Conservation (phyloP, 1,284 basidiomycete species). For the Volvariella volvacea region DNA sequence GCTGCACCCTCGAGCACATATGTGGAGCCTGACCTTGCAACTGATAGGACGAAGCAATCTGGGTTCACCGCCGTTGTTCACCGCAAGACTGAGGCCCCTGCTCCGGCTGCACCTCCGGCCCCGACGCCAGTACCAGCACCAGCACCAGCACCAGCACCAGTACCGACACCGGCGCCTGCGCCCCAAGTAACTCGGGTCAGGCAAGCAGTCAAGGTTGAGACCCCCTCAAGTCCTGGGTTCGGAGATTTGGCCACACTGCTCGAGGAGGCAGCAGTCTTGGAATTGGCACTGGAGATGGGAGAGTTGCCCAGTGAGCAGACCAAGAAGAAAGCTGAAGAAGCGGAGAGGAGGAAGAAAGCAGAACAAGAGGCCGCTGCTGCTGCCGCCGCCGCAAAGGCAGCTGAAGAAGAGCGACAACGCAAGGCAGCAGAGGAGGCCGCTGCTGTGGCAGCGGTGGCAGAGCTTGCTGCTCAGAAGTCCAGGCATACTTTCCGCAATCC, state of each 20-base stretch:
- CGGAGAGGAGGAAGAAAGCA: background rate
- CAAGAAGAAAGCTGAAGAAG: constrained; percentile 10
- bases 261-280: constrained; percentile 44
- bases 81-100: constrained; percentile 33
- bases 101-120: constrained; percentile 11
- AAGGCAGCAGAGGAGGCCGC: constrained; percentile 8
- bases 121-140: constrained; percentile 10
- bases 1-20: constrained; percentile 10
- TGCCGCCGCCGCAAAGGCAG: constrained; percentile 4
- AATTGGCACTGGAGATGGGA: constrained; percentile 37
- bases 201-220: constrained; percentile 16
- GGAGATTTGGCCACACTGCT: constrained; percentile 43
- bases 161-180: constrained; percentile 9
- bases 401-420: constrained; percentile 7
- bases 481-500: constrained; percentile 22
- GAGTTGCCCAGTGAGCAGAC: constrained; percentile 28
- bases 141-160: constrained; percentile 11
- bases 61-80: constrained; percentile 51
- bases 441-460: constrained; percentile 9
- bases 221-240: constrained; percentile 32
- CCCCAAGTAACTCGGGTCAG: constrained; percentile 20
- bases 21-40: constrained; percentile 11
- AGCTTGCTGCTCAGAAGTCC: constrained; percentile 13
- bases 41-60: constrained; percentile 7
- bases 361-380: constrained; percentile 5